Evolutionary conservation across 495 filamentous ascomycete species (phyloP), one percentile per base, ranked within the genome.

Genomic region (Achaetomiella virescens): DNA sequence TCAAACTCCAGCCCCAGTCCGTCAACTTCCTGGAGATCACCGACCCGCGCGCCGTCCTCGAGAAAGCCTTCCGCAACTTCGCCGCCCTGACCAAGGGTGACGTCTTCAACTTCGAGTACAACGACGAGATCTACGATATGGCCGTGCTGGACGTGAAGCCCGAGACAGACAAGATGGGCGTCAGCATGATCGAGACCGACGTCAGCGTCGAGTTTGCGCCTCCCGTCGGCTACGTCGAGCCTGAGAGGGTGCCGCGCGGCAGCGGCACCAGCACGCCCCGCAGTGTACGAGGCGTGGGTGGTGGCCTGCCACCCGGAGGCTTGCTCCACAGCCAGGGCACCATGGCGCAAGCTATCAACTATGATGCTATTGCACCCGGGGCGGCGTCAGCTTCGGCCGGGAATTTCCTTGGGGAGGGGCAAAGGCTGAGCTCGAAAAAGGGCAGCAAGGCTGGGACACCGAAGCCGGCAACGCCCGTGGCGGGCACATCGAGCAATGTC

Each of bases 311-410:
- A 6, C 71, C 78, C 8, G 88, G 88, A 15, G 90, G 89, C 9
- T 68, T 86, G 36, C 65, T 96, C 55, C 88, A 95, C 64, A 81
- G 76, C 41, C 86, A 93, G 56, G 93, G 93, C 7, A 90, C 86
- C 27, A 98, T 98, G 93, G 91, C 95, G 2, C 89, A 95, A 65
- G 81, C 90, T 15, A 96, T 98, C 74, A 97, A 97, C 74, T 98
- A 97, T 68, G 82, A 89, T 40, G 82, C 91, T n/a, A 96, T 98
- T 60, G 87, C 89, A 0, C 93, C 93, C 0, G 84, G 84, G 14
- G 77, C 89, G 1, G 82, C 77, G 7, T 76, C 82, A 11, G 82
- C 81, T 14, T 78, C 79, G 0, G 69, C 78, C 2, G 93, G 89
- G 0, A 88, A 95, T 65, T 98, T 97, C 64, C 63, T 86, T 1